phyloP scores from a whole-genome alignment of 352 stramenopile species.

The Pythium myriotylum region DNA sequence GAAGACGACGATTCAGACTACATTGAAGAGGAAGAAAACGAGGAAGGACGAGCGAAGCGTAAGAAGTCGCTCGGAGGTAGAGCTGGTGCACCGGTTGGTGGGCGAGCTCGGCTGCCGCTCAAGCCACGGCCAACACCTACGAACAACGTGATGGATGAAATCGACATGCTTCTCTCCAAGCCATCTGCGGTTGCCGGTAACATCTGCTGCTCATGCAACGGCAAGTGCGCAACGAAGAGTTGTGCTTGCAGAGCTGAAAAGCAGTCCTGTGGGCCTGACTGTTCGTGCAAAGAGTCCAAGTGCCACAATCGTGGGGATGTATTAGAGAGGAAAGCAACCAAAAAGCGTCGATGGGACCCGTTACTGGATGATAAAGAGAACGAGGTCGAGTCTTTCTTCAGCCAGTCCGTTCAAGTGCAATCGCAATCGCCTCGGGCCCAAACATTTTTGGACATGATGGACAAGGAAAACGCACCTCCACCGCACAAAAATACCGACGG shows the following conservation, averaged over 20 bases:
- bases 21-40: slow-evolving; percentile 46
- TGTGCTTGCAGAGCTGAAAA: slow-evolving; percentile 63
- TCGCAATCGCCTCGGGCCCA: slow-evolving; percentile 2
- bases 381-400: slow-evolving; percentile 44
- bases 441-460: not conserved
- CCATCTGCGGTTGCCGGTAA: slow-evolving; percentile 30
- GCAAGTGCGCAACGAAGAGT: slow-evolving; percentile 75
- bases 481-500: too few species aligned
- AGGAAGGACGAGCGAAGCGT: slow-evolving; percentile 8
- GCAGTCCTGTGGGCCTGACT: slow-evolving; percentile 44
- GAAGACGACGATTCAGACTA: slow-evolving; percentile 71
- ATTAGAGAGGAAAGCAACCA: slow-evolving; percentile 11
- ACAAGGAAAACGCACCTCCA: slow-evolving; percentile 25
- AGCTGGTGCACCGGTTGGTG: not conserved
- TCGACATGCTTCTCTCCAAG: slow-evolving; percentile 52
- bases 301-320: slow-evolving; percentile 55
- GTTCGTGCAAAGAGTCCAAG: slow-evolving; percentile 56
- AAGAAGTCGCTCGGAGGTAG: slow-evolving; percentile 8
- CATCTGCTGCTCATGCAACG: slow-evolving; percentile 62
- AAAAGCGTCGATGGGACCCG: slow-evolving; percentile 24
- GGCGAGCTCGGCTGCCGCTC: slow-evolving; percentile 13
- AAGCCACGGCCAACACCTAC: slow-evolving; percentile 11
- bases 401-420: slow-evolving; percentile 33
- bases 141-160: slow-evolving; percentile 50
- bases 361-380: slow-evolving; percentile 33